A percentile compares a stretch with the other conserved stretches of the same genome.
These are phyloP conservation scores for Kodamaea derodonti DNA, from an alignment of 1,139 yeast species.

Conservation along the genomic window DNA sequence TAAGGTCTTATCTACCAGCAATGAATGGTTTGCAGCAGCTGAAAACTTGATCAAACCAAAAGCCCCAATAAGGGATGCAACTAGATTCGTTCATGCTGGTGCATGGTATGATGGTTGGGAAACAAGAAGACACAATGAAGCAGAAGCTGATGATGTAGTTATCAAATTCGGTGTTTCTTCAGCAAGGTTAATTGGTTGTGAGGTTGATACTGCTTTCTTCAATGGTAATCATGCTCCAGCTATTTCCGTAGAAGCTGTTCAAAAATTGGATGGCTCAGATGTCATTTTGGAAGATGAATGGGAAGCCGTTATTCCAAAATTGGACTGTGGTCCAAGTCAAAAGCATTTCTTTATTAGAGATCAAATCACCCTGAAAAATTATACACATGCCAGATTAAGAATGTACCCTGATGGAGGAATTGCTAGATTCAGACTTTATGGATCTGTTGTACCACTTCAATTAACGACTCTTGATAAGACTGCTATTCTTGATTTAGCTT, in stretches of 20 bases:
- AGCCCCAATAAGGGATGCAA: conserved; percentile 75
- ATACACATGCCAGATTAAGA: conserved; percentile 76
- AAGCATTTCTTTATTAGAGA: conserved; percentile 74
- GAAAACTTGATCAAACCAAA: conserved; percentile 76
- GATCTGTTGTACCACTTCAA: conserved; percentile 63
- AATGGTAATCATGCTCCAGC: conserved; percentile 93
- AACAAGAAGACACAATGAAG: conserved; percentile 85
- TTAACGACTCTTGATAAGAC: conserved; percentile 34
- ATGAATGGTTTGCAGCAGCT: conserved; percentile 97
- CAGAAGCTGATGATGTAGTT: conserved; percentile 82
- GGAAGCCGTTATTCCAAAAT: conserved; percentile 64
- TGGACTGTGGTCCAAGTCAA: conserved; percentile 86
- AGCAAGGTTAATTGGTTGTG: conserved; percentile 76
- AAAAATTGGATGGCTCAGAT: conserved; percentile 26
- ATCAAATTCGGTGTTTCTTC: conserved; percentile 79
- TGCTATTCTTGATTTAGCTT: conserved; percentile 66
- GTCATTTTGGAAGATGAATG: conserved; percentile 38
- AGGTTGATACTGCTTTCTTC: conserved; percentile 89
- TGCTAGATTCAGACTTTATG: conserved; percentile 88
- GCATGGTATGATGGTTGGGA: conserved; percentile 99
- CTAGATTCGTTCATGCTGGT: conserved; percentile 76
- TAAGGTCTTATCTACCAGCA: conserved; percentile 60
- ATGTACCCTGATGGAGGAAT: conserved; percentile 98
- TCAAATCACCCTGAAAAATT: conserved; percentile 52
- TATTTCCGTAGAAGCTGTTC: conserved; percentile 75